Evolutionary conservation across 192 early-diverging fungal species (phyloP).

Genomic region (Coemansia sp.): DNA sequence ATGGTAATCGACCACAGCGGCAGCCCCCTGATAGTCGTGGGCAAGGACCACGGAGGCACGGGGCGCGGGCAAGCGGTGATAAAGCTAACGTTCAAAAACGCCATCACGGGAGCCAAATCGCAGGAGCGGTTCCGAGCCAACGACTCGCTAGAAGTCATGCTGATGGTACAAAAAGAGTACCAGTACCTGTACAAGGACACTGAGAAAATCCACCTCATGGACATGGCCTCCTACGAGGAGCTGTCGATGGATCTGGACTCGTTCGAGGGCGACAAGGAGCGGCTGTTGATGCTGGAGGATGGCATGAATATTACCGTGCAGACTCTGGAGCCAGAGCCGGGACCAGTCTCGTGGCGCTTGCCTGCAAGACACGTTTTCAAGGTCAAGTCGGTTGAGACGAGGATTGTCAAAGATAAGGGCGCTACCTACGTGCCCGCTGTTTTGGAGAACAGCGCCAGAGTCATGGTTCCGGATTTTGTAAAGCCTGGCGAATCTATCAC

Average conservation of each 20-base stretch:
- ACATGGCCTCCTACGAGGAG: slow-evolving; percentile 72
- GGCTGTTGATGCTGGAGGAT: slow-evolving; percentile 51
- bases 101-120: slow-evolving; percentile 57
- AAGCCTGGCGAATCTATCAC: slow-evolving; percentile 71
- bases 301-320: slow-evolving; percentile 59
- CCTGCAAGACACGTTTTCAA: slow-evolving; percentile 60
- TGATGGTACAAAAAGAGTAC: slow-evolving; percentile 62
- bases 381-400: slow-evolving; percentile 54
- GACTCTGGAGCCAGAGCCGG: slow-evolving; percentile 58
- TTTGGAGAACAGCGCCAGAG: slow-evolving; percentile 62
- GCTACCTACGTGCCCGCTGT: slow-evolving; percentile 65
- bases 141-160: slow-evolving; percentile 69
- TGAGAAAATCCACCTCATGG: slow-evolving; percentile 61
- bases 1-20: slow-evolving; percentile 68
- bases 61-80: slow-evolving; percentile 66
- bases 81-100: slow-evolving; percentile 71
- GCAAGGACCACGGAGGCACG: slow-evolving; percentile 64
- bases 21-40: slow-evolving; percentile 64
- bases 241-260: slow-evolving; percentile 56
- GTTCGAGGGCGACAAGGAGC: slow-evolving; percentile 61
- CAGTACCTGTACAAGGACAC: slow-evolving; percentile 74
- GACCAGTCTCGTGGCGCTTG: slow-evolving; percentile 62
- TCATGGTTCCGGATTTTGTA: slow-evolving; percentile 82
- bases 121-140: slow-evolving; percentile 70
- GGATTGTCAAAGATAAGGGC: slow-evolving; percentile 64